A percentile compares a stretch with the other conserved stretches of the same genome.
Evolutionary conservation across 768 basidiomycete genomes (phyloP).

Genomic region (Termitomyces bulborhizus): DNA sequence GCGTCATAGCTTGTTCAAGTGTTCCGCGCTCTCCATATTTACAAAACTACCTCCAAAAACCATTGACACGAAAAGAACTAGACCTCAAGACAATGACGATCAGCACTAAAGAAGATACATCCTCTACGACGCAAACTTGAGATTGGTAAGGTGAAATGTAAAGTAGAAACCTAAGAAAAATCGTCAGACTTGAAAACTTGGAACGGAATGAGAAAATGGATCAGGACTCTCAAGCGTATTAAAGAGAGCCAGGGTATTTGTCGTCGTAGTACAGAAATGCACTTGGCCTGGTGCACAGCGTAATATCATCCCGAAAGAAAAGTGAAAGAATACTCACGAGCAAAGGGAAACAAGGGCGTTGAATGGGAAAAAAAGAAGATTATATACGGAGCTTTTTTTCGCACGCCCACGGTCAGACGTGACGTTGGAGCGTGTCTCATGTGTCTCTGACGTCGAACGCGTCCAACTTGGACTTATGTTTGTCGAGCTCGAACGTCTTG

Average conservation of each 20-base stretch:
- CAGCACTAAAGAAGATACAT: too few species aligned
- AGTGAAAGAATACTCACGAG: slow-evolving; percentile 11
- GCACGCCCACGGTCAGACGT: slow-evolving; percentile 13
- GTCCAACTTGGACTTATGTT: slow-evolving; percentile 2
- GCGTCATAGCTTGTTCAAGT: too few species aligned
- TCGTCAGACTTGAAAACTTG: neutral
- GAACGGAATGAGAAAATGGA: neutral
- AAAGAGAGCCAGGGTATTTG: slow-evolving; percentile 37
- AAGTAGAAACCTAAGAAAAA: neutral
- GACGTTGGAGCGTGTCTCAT: neutral
- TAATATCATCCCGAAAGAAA: slow-evolving; percentile 34
- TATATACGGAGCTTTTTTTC: neutral
- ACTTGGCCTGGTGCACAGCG: slow-evolving; percentile 61
- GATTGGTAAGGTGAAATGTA: too few species aligned
- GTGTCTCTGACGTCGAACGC: neutral
- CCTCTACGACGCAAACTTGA: too few species aligned
- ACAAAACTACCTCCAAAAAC: too few species aligned
- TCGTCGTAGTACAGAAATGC: slow-evolving; percentile 36
- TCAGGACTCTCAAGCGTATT: slow-evolving; percentile 53
- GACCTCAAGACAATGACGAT: too few species aligned
- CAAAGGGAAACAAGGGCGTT: neutral
- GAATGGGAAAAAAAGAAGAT: neutral
- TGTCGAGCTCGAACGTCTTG: neutral
- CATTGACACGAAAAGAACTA: too few species aligned
- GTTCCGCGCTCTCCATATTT: too few species aligned